A percentile compares a stretch with the other conserved stretches of the same genome.
phyloP scores from a whole-genome alignment of 2,329 filamentous ascomycete species.

The Ophiostoma angusticollis region DNA sequence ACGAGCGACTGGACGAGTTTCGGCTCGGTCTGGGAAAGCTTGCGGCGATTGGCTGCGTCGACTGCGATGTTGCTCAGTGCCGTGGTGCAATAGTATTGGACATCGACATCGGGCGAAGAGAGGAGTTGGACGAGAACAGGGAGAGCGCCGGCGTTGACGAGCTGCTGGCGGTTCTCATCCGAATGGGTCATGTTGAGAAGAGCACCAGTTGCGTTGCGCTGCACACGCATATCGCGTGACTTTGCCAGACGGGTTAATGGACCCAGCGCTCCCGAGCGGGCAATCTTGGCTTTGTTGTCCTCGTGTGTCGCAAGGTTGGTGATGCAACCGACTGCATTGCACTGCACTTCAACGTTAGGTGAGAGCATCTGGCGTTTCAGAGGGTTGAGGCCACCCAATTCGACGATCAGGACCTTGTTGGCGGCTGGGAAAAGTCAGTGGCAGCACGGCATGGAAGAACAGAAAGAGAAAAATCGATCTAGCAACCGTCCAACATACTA shows the following conservation, averaged over 20 bases:
- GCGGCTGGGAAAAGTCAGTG: constrained; percentile 49
- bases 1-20: constrained; percentile 89
- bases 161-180: constrained; percentile 93
- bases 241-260: constrained; percentile 87
- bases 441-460: too few species aligned
- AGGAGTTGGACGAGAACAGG: constrained; percentile 92
- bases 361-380: constrained; percentile 98
- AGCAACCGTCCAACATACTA: constrained; percentile 46
- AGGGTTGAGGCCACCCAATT: constrained; percentile 77
- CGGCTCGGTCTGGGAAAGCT: constrained; percentile 79
- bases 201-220: constrained; percentile 92
- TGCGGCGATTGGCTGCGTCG: constrained; percentile 78
- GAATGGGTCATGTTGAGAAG: constrained; percentile 99
- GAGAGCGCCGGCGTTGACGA: constrained; percentile 95
- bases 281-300: constrained; percentile 98
- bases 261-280: constrained; percentile 80
- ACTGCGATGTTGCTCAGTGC: constrained; percentile 98
- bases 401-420: constrained; percentile 94
- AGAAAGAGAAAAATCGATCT: neutral
- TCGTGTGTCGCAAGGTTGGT: constrained; percentile 97
- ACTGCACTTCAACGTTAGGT: constrained; percentile 94
- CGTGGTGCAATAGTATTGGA: constrained; percentile 98
- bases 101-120: constrained; percentile 85
- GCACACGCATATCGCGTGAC: constrained; percentile 96
- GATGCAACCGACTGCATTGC: constrained; percentile 97